phyloP scores from a whole-genome alignment of 768 basidiomycete species.

The Cubamyces lactineus region DNA sequence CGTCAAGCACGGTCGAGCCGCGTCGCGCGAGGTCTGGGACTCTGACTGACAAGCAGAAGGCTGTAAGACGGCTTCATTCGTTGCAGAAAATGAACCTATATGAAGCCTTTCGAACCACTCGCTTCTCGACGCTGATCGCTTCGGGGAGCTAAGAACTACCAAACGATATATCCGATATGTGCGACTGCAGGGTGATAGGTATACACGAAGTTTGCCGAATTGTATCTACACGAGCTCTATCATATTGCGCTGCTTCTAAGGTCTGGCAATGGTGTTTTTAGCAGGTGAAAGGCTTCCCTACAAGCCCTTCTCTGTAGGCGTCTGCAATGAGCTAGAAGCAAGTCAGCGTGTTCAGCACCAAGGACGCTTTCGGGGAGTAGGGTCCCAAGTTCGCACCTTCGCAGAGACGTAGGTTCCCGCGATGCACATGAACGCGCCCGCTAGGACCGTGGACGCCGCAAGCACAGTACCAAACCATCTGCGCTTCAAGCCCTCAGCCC shows the following conservation, averaged over 20 bases:
- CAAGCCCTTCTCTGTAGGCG: conserved; percentile 45
- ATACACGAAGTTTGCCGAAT: too few relatives aligned
- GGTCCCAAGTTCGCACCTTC: conserved; percentile 38
- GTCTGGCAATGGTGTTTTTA: conserved; percentile 20
- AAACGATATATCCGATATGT: too few relatives aligned
- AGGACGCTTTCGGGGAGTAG: too few relatives aligned
- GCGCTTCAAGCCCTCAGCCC: conserved; percentile 35
- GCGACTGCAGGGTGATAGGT: too few relatives aligned
- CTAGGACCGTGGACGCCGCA: conserved; percentile 47
- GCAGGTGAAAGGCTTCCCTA: conserved; percentile 53
- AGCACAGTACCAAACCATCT: conserved; percentile 40
- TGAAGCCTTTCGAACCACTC: too few relatives aligned
- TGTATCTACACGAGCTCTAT: too few relatives aligned
- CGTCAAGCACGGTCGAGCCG: neutral
- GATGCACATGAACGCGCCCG: conserved; percentile 55
- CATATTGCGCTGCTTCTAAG: too few relatives aligned
- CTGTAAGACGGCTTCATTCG: too few relatives aligned
- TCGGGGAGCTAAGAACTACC: too few relatives aligned
- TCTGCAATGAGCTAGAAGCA: conserved; percentile 46
- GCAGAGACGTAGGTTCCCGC: conserved; percentile 57
- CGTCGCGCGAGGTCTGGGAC: neutral
- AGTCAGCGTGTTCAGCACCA: neutral
- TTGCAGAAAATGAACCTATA: too few relatives aligned
- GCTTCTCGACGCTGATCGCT: conserved; percentile 27
- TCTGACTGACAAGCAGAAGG: neutral